phyloP scores from a whole-genome alignment of 208 protist species.

The Crithidia fasciculata region DNA sequence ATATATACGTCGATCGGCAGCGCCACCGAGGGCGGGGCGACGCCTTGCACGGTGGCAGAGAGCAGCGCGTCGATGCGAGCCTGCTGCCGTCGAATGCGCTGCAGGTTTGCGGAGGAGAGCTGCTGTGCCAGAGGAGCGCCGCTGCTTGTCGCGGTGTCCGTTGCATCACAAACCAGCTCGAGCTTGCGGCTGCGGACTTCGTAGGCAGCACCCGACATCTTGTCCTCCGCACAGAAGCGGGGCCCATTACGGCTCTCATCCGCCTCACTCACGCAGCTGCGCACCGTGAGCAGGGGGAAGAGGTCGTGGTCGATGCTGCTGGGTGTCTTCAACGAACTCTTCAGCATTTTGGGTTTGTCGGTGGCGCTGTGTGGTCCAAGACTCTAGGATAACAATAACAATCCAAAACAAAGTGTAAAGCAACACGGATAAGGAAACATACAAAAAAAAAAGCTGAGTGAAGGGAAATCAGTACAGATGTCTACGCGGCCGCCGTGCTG shows the following conservation, averaged over 20 bases:
- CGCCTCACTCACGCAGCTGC: constrained; percentile 76
- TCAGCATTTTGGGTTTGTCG: constrained; percentile 31
- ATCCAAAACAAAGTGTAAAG: not conserved
- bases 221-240: constrained; percentile 79
- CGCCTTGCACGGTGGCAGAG: constrained; percentile 28
- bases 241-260: constrained; percentile 78
- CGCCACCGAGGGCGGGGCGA: constrained; percentile 39
- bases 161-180: not conserved
- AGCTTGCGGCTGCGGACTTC: constrained; percentile 63
- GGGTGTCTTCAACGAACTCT: constrained; percentile 42
- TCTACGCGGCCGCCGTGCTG: too few species aligned
- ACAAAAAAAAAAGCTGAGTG: too few species aligned
- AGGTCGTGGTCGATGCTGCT: constrained; percentile 49
- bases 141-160: not conserved
- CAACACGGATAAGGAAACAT: not conserved
- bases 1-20: constrained; percentile 78
- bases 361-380: not conserved
- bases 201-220: constrained; percentile 66
- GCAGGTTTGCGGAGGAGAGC: constrained; percentile 12
- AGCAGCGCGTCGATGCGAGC: constrained; percentile 59
- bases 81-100: constrained; percentile 33
- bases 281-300: constrained; percentile 76
- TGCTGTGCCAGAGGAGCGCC: not conserved
- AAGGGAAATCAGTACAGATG: too few species aligned
- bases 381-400: not conserved